Percentiles rank a stretch among this genome's conserved stretches.
These are phyloP conservation scores for Paramecium caudatum DNA, from an alignment of 73 alveolate species.

Conservation along the genomic window DNA sequence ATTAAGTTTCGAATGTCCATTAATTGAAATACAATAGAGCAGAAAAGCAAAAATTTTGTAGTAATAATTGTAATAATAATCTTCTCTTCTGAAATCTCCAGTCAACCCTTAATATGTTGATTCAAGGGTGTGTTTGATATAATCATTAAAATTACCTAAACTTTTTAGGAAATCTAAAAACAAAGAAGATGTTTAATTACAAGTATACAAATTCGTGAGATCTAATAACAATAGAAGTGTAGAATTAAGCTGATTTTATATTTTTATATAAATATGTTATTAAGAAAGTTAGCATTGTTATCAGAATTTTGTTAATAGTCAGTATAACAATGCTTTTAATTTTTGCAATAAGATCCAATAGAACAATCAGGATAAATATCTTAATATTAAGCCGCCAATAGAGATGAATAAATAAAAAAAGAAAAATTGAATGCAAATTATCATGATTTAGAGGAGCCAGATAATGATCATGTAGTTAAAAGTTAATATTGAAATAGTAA, in stretches of 20 bases:
- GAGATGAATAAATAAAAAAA: background rate
- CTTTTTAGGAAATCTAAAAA: background rate
- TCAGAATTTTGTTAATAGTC: conserved; percentile 31
- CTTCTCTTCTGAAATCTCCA: background rate
- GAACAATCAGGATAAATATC: conserved; percentile 24
- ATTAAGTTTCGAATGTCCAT: conserved; percentile 7
- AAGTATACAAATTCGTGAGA: conserved; percentile 15
- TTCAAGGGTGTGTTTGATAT: conserved; percentile 1
- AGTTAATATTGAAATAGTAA: background rate
- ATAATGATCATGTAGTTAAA: conserved; percentile 6
- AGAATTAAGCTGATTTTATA: background rate
- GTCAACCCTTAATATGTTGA: background rate
- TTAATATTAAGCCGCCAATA: background rate
- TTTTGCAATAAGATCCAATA: conserved; percentile 15
- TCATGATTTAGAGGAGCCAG: background rate
- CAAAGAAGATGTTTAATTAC: conserved; percentile 13
- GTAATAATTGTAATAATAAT: background rate
- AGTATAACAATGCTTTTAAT: background rate
- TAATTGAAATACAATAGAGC: conserved; percentile 38
- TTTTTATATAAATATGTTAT: conserved; percentile 9
- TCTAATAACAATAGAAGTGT: background rate
- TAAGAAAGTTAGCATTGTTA: conserved; percentile 28
- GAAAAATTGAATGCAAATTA: background rate
- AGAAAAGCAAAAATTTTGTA: background rate
- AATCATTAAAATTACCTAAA: conserved; percentile 54